A percentile compares a stretch with the other conserved stretches of the same genome.
phyloP scores from a whole-genome alignment of 1,284 basidiomycete genomes.

The Ustilago tritici region DNA sequence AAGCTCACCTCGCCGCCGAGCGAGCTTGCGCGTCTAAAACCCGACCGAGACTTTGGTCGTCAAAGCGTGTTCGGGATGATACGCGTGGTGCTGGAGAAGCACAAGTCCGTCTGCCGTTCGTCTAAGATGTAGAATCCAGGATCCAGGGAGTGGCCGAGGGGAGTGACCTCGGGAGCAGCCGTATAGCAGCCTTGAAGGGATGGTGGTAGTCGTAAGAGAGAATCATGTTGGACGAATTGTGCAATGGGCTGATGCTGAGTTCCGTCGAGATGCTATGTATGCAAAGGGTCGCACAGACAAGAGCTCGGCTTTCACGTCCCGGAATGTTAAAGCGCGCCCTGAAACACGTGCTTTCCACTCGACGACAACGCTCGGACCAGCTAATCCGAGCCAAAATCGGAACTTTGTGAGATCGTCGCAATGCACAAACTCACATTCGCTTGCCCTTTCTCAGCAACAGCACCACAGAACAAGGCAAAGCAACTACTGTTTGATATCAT shows the following conservation, averaged over 20 bases:
- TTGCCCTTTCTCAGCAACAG: neutral
- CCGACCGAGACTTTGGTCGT: too few relatives aligned
- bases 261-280: constrained; percentile 6
- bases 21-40: too few relatives aligned
- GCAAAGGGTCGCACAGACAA: neutral
- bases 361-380: neutral
- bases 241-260: constrained; percentile 7
- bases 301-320: constrained; percentile 15
- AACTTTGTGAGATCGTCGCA: neutral
- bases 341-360: neutral
- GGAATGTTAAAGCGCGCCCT: neutral
- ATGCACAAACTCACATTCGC: neutral
- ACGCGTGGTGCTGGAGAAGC: neutral
- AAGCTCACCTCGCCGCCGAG: too few relatives aligned
- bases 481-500: neutral
- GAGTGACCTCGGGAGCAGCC: neutral
- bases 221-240: neutral
- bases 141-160: neutral
- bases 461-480: too few relatives aligned
- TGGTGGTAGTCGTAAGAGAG: constrained; percentile 1
- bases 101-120: neutral
- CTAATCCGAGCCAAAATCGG: neutral
- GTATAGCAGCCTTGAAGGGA: neutral
- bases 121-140: neutral
- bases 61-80: neutral